These are phyloP conservation scores for Phytophthora idaei DNA, from an alignment of 352 stramenopile species.

Conservation along the genomic window DNA sequence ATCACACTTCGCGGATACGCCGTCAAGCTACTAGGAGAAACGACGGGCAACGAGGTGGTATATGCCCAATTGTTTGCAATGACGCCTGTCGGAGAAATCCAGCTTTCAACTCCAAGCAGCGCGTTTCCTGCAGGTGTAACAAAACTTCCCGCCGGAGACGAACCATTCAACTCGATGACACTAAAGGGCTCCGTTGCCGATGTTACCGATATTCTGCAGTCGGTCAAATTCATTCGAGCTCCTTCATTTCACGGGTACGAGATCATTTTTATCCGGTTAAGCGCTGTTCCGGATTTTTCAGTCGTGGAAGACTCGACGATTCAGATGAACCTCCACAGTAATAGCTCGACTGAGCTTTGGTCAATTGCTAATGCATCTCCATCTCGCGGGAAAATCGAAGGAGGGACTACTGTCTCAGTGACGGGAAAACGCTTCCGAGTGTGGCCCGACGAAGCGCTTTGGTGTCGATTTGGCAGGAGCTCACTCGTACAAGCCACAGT, in stretches of 20 bases:
- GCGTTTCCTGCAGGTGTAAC: slow-evolving; percentile 26
- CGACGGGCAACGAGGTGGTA: slow-evolving; percentile 24
- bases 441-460: slow-evolving; percentile 32
- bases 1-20: slow-evolving; percentile 53
- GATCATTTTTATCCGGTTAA: slow-evolving; percentile 60
- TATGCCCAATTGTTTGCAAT: slow-evolving; percentile 56
- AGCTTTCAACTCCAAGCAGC: slow-evolving; percentile 33
- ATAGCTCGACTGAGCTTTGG: slow-evolving; percentile 27
- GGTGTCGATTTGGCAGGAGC: slow-evolving; percentile 65
- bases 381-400: slow-evolving; percentile 36
- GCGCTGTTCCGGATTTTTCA: slow-evolving; percentile 48
- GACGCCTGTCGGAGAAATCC: slow-evolving; percentile 54
- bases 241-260: slow-evolving; percentile 68
- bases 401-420: slow-evolving; percentile 52
- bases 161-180: slow-evolving; percentile 35
- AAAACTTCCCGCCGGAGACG: slow-evolving; percentile 31
- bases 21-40: slow-evolving; percentile 35
- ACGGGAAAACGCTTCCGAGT: slow-evolving; percentile 48
- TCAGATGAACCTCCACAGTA: slow-evolving; percentile 45
- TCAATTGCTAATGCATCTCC: slow-evolving; percentile 38
- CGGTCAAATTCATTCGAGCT: slow-evolving; percentile 50
- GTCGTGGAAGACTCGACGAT: slow-evolving; percentile 50
- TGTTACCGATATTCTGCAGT: slow-evolving; percentile 46
- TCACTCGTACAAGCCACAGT: slow-evolving; percentile 34
- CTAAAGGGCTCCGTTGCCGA: slow-evolving; percentile 44